Evolutionary conservation across 495 filamentous ascomycete genomes (phyloP).

Genomic region (Podospora pseudoanserina): DNA sequence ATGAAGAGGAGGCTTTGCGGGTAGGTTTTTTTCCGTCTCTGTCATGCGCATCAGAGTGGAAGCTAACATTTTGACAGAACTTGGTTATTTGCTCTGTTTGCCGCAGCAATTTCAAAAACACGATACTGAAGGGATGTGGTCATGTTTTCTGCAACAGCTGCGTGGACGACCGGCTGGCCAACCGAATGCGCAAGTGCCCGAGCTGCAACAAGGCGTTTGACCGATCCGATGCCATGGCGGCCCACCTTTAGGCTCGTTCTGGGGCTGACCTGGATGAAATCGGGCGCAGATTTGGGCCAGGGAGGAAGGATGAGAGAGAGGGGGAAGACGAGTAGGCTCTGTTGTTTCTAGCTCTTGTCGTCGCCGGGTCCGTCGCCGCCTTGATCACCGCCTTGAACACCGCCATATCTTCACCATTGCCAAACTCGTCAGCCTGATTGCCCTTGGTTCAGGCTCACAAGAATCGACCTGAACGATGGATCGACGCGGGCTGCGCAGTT

Average conservation of each 20-base stretch:
- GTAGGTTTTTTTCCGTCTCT: constrained; percentile 54
- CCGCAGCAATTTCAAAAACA: constrained; percentile 87
- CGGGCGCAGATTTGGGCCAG: background rate
- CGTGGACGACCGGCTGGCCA: constrained; percentile 77
- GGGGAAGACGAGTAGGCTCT: too few relatives aligned
- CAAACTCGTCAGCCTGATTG: background rate
- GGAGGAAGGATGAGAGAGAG: too few relatives aligned
- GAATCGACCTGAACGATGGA: background rate
- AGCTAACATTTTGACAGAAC: constrained; percentile 48
- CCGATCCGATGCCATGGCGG: constrained; percentile 75
- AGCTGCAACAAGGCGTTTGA: constrained; percentile 89
- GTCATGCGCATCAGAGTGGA: background rate
- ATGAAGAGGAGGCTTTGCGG: constrained; percentile 77
- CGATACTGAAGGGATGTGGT: constrained; percentile 87
- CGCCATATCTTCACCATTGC: background rate
- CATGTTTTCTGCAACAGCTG: constrained; percentile 92
- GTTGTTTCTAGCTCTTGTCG: too few relatives aligned
- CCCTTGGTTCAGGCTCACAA: background rate
- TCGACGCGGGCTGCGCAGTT: background rate
- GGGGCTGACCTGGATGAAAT: background rate
- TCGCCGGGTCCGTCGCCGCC: background rate
- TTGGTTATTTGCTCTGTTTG: constrained; percentile 90
- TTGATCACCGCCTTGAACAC: background rate
- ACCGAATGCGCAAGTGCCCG: constrained; percentile 90
- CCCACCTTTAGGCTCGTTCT: constrained; percentile 35